Base-by-base conservation (phyloP, 2,329 filamentous ascomycete species). In the Neurospora sp. region DNA sequence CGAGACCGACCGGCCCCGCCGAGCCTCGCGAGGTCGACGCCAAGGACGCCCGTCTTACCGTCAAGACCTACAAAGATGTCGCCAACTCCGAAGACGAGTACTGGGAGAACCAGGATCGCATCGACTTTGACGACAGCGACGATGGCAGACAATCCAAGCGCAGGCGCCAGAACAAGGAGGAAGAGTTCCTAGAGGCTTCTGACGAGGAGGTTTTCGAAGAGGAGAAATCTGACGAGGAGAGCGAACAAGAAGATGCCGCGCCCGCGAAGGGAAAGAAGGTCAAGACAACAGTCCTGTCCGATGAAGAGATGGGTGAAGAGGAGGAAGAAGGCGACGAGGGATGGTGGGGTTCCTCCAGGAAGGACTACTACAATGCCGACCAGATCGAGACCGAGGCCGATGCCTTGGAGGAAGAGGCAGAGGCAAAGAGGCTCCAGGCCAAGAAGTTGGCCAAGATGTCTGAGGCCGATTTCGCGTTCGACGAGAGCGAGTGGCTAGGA, bases 11-110 rank as follows among this genome's bases (percentile, higher is more conserved):
- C 39, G 81, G 79, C 71, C 80, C 83, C 23, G 81, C 80, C 9
- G 86, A 85, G 3, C 86, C 87, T 3, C 84, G 83, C 72, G 87
- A 88, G 40, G 77, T 87, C 71, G 81, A 90, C 76, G 77, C 83
- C 67, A 80, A 82, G 39, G 88, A 90, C 73, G 87, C 90, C 42
- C 88, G 89, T 68, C 85, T 93, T 17, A 85, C 84, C 28, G 82
- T 90, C 75, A 84, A 80, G 66, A 90, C 87, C 2, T 95, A 87
- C 79, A 90, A 95, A 80, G 93, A 97, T 80, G 90, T 99, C 75
- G 93, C 94, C 74, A 91, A 97, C 79, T 96, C 93, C 1, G 93
- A 97, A 79, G 96, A 99, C 79, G 93, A 97, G 78, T 97, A 97
- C 79, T 93, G 95, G 76, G 84, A 94, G 71, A 91, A 94, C 73